Base-by-base conservation (phyloP, 2,329 filamentous ascomycete genomes). In the Penicillium sp. region DNA sequence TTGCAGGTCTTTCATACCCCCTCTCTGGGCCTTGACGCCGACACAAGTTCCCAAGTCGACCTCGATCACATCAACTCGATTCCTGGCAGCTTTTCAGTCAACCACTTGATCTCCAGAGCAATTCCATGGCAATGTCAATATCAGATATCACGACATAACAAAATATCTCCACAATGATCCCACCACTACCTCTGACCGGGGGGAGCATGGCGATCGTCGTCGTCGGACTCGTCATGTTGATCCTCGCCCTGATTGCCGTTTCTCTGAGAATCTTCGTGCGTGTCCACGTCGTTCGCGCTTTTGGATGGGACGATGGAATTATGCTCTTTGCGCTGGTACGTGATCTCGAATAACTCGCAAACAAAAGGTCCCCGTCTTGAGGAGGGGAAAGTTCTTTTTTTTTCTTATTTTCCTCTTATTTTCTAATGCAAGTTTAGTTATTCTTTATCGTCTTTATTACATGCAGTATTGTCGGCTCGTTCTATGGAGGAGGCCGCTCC, bases 261-360 rank as follows among this genome's bases (percentile, higher is more conserved):
- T 28, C 41, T 4, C 27, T 61, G 24, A 48, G 57, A 18, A 56
- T 40, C n/a, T 60, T 62, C 43, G 58, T 57, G 25, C 59, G 60
- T 12, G 4, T 57, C 9, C 46, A 49, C 13, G 27, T 60, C 2
- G 52, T 62, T 34, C 45, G 49, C 2, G 53, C 54, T 1, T 60
- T 62, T 45, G 58, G 58, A 3, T 60, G 53, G 56, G 59, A 62
- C 43, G 59, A 62, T 48, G 42, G 45, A 6, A 39, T 60, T 8
- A 62, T 61, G 58, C 39, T 60, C 12, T 29, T 47, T 25, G 59
- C 58, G 8, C 25, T 60, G 50, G 59, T 61, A 53, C n/a, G 18
- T 9, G 11, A 9, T 45, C 5, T n/a, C 4, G 9, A 29, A n/a
- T 5, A 4, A 13, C 6, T 1, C 13, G 24, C 1, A 36, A 5